Percentiles rank a stretch among this genome's conserved stretches.
phyloP scores from a whole-genome alignment of 2,329 filamentous ascomycete species.

The Cladosporium sp. region DNA sequence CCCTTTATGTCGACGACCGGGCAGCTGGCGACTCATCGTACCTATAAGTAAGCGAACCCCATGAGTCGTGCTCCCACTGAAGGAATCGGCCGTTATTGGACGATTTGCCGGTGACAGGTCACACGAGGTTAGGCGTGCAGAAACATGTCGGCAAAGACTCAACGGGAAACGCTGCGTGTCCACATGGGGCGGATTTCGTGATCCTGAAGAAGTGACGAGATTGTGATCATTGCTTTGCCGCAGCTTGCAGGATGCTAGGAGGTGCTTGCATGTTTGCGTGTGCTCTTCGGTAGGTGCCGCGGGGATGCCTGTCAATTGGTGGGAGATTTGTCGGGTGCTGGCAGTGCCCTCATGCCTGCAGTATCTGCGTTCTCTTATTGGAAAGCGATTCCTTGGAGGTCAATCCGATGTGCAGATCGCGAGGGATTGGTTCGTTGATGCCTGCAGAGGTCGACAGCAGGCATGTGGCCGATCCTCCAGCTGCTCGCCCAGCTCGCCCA shows the following conservation, averaged over 20 bases:
- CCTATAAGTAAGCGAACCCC: background rate
- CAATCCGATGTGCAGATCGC: conserved; percentile 2
- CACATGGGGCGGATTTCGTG: background rate
- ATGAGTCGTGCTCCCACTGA: background rate
- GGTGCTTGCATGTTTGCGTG: background rate
- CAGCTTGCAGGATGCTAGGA: background rate
- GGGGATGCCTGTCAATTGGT: background rate
- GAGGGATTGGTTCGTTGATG: background rate
- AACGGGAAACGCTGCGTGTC: background rate
- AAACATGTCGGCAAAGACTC: background rate
- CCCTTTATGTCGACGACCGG: background rate
- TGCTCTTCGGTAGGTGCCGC: conserved; percentile 3
- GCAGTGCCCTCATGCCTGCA: background rate
- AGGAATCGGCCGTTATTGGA: background rate
- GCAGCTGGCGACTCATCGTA: background rate
- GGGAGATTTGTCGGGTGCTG: conserved; percentile 1
- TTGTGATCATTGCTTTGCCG: background rate
- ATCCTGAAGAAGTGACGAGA: background rate
- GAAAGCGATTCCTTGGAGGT: background rate
- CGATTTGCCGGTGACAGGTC: background rate
- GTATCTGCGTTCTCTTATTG: background rate
- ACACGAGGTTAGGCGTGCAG: background rate
- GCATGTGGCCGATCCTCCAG: conserved; percentile 5
- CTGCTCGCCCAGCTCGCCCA: background rate
- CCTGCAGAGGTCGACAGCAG: background rate